These are phyloP conservation scores for Canavalia gladiata DNA, from an alignment of 306 rosid genomes.

Conservation along the genomic window DNA sequence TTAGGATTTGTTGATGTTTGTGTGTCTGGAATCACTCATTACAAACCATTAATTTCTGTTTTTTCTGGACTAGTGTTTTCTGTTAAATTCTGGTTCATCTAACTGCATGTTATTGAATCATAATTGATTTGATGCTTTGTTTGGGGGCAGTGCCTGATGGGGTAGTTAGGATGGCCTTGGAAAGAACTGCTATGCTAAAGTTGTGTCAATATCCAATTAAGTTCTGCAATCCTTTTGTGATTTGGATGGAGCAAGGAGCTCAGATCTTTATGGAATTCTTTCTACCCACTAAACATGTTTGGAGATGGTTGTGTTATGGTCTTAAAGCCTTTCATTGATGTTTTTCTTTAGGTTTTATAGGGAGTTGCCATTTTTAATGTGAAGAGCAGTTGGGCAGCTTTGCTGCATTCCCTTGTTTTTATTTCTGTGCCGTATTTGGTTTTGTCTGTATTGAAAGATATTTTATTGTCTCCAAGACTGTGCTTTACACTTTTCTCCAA, in stretches of 20 bases:
- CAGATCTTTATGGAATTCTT: not conserved
- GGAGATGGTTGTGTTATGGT: not conserved
- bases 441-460: not conserved
- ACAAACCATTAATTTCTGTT: not conserved
- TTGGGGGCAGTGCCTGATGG: not conserved
- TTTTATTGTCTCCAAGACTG: not conserved
- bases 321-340: not conserved
- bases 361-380: not conserved
- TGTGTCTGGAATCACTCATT: not conserved
- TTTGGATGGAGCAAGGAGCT: not conserved
- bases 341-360: not conserved
- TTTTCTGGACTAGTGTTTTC: not conserved
- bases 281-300: not conserved
- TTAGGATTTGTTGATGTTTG: not conserved
- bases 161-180: not conserved
- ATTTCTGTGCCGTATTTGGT: not conserved
- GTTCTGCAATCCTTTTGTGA: not conserved
- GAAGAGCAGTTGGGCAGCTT: conserved; percentile 1
- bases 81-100: not conserved
- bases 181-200: not conserved
- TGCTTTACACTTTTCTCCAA: not conserved
- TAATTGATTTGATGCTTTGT: no score
- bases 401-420: conserved; percentile 24
- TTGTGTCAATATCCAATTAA: not conserved
- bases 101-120: conserved; percentile 1